Base-by-base conservation (phyloP, 2,329 filamentous ascomycete species). In the Endoconidiophora polonica region DNA sequence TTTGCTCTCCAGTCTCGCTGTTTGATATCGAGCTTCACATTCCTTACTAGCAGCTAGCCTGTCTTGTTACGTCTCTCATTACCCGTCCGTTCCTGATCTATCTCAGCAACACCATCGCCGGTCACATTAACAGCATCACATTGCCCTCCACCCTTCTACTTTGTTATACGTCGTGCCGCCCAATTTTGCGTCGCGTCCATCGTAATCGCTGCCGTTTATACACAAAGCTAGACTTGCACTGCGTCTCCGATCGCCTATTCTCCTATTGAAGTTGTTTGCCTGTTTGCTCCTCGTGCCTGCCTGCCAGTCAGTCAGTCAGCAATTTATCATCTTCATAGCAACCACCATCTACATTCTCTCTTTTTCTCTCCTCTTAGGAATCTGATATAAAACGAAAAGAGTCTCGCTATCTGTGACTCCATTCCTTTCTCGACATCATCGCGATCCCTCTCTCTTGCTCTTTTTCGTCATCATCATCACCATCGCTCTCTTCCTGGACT, bases 11-110 rank as follows among this genome's bases (percentile, higher is more conserved):
- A 49, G 7, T 37, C 43, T 40, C 26, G 41, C 45, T 45, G 23
- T 45, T n/a, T 39, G 36, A 41, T 41, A 41, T 41, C 38, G n/a
- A 16, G 20, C 29, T 24, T 33, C 29, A 49, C 48, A 50, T 50
- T 50, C 42, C 42, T 50, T 46, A 22, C 9, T 14, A 48, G 47
- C 44, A 52, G 44, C 49, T 36, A 44, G 49, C 29, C 49, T 52
- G 39, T 47, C 47, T 43, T 51, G 23, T 42, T 48, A 33, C 26
- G 26, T 33, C 26, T 33, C 26, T 37, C 29, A 16, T 44, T 39
- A 26, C 22, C 24, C 23, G 42, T 9, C 23, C 38, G 36, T 24
- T 49, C 16, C 44, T 44, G 18, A 44, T 23, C 26, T 40, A 16
- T 16, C 38, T 22, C 38, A 22, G 38, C 38, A 18, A 41, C 26